These are phyloP conservation scores for Ophiostoma pallidulum DNA, from an alignment of 2,329 filamentous ascomycete species.

Conservation along the genomic window DNA sequence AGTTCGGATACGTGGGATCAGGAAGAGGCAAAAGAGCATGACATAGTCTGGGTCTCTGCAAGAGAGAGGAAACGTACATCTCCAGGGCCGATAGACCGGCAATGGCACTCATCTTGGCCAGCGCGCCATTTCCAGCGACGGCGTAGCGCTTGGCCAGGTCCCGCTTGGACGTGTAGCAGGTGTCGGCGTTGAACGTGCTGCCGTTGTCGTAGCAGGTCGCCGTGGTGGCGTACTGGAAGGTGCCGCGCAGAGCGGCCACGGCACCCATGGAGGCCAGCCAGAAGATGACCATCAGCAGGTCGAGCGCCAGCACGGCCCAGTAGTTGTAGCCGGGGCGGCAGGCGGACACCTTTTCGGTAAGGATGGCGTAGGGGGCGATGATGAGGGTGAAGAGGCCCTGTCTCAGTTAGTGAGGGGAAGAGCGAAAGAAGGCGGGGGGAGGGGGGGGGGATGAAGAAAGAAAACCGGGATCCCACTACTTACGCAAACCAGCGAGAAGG, in stretches of 20 bases:
- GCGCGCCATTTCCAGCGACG: constrained; percentile 17
- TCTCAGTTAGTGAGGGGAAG: neutral
- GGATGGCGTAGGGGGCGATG: constrained; percentile 20
- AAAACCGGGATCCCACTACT: too few relatives aligned
- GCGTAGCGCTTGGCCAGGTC: constrained; percentile 14
- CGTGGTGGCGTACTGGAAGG: constrained; percentile 18
- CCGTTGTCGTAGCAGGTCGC: constrained; percentile 22
- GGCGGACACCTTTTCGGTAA: constrained; percentile 21
- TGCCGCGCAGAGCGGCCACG: constrained; percentile 21
- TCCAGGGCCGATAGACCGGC: constrained; percentile 24
- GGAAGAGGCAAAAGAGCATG: too few relatives aligned
- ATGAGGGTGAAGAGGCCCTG: constrained; percentile 23
- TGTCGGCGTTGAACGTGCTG: constrained; percentile 19
- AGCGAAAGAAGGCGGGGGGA: neutral
- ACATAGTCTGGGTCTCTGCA: too few relatives aligned
- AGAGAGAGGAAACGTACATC: constrained; percentile 20
- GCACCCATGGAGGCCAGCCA: constrained; percentile 26
- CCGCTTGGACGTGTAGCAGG: constrained; percentile 19
- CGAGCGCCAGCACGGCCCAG: constrained; percentile 25
- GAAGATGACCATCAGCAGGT: constrained; percentile 24
- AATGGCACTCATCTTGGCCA: constrained; percentile 22
- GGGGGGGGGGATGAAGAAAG: neutral
- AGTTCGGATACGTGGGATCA: constrained; percentile 6
- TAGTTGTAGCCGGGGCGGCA: constrained; percentile 24
- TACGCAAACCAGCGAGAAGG: constrained; percentile 24